A percentile compares a stretch with the other conserved stretches of the same genome.
phyloP scores from a whole-genome alignment of 495 filamentous ascomycete species.

The Neurospora pannonica region DNA sequence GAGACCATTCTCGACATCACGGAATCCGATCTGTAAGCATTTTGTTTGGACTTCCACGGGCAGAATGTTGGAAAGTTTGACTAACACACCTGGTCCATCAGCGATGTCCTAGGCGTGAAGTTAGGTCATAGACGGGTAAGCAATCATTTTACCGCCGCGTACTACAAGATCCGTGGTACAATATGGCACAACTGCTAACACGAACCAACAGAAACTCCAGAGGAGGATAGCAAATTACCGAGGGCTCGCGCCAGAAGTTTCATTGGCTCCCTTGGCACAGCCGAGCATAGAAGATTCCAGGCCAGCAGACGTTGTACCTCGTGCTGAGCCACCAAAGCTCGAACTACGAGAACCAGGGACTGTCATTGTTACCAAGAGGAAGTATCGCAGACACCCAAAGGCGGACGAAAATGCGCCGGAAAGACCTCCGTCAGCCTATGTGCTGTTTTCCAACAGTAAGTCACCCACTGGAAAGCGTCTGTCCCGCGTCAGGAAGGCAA shows the following conservation, averaged over 20 bases:
- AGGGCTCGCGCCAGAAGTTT: conserved; percentile 43
- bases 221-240: conserved; percentile 45
- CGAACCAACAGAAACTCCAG: conserved; percentile 38
- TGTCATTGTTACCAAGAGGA: conserved; percentile 45
- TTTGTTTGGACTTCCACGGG: background rate
- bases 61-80: background rate
- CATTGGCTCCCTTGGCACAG: conserved; percentile 29
- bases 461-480: conserved; percentile 4
- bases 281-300: conserved; percentile 29
- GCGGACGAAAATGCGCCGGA: conserved; percentile 73
- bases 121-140: conserved; percentile 69
- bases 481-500: background rate
- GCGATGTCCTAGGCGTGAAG: conserved; percentile 61
- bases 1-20: conserved; percentile 71
- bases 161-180: background rate
- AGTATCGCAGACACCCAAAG: conserved; percentile 74
- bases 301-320: conserved; percentile 18
- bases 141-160: background rate
- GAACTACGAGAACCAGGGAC: conserved; percentile 25
- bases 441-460: conserved; percentile 75
- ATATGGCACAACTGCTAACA: conserved; percentile 1
- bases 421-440: conserved; percentile 69
- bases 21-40: conserved; percentile 63
- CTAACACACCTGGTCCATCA: conserved; percentile 20
- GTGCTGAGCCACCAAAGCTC: conserved; percentile 19